Conservation (phyloP, 176 grass and related monocot genomes). For the Tillandsia fasciculata region DNA sequence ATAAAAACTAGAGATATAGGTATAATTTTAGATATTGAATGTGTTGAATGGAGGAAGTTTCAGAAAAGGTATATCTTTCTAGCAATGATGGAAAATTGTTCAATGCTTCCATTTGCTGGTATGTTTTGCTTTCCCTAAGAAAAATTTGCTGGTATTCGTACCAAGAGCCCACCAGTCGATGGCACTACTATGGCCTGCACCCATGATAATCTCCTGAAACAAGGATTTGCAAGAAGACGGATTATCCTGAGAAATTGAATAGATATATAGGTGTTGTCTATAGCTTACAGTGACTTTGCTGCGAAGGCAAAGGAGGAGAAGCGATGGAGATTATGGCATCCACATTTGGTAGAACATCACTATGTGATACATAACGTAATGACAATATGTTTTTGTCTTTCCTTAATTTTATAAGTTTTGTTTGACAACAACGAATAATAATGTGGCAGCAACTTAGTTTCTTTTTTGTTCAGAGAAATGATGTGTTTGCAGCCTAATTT, state of each 20-base stretch:
- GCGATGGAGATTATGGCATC: not conserved
- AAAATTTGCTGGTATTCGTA: slow-evolving; percentile 27
- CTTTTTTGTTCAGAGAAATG: no score
- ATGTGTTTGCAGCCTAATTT: not conserved
- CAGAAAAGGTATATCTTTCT: not conserved
- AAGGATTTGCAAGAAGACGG: slow-evolving; percentile 5
- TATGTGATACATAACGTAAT: not conserved
- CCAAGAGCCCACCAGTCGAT: slow-evolving; percentile 99
- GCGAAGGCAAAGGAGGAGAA: not conserved
- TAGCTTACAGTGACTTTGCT: not conserved
- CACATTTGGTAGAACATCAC: not conserved
- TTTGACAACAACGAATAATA: not conserved
- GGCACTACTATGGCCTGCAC: slow-evolving; percentile 76
- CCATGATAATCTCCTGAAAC: slow-evolving; percentile 81
- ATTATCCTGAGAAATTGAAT: not conserved
- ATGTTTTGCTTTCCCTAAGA: not conserved
- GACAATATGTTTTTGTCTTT: not conserved
- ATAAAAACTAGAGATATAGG: no score
- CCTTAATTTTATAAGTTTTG: not conserved
- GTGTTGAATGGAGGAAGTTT: no score
- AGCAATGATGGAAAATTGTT: not conserved
- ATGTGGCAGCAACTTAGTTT: no score
- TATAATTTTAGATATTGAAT: no score
- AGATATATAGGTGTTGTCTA: not conserved
- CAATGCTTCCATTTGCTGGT: not conserved